phyloP scores from a whole-genome alignment of 306 rosid genomes.

The Malus asiatica region DNA sequence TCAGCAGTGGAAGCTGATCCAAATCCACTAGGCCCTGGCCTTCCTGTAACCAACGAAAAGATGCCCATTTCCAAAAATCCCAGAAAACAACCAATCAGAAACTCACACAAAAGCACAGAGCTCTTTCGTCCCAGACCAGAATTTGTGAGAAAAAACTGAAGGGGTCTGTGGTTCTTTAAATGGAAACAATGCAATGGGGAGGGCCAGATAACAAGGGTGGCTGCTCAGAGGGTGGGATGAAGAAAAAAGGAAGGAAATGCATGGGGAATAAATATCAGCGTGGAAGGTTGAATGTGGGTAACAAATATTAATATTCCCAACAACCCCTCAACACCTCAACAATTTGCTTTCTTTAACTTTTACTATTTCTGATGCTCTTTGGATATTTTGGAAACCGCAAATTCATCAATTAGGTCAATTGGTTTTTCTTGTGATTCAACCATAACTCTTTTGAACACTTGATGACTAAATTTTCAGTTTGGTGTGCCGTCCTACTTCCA shows the following conservation, averaged over 20 bases:
- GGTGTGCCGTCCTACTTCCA: too few species aligned
- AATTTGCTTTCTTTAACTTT: too few species aligned
- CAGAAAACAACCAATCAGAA: background rate
- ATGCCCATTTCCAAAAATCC: slow-evolving; percentile 25
- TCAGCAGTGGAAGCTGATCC: slow-evolving; percentile 93
- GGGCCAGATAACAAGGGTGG: background rate
- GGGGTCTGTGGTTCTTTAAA: too few species aligned
- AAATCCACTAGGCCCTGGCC: slow-evolving; percentile 66
- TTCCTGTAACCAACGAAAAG: slow-evolving; percentile 58
- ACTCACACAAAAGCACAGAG: background rate
- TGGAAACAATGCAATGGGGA: background rate
- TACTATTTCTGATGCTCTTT: too few species aligned
- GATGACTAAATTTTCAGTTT: too few species aligned
- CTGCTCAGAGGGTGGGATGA: background rate
- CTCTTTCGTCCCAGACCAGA: too few species aligned
- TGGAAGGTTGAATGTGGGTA: slow-evolving; percentile 18
- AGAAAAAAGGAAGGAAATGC: slow-evolving; percentile 19
- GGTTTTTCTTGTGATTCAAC: too few species aligned
- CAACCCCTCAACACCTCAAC: too few species aligned
- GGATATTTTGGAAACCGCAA: too few species aligned
- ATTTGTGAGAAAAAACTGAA: background rate
- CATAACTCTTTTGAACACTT: too few species aligned
- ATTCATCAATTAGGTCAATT: too few species aligned
- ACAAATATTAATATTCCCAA: background rate
- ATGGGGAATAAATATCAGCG: slow-evolving; percentile 4